phyloP scores from a whole-genome alignment of 2,329 filamentous ascomycete species.

The Pestalotiopsis sp. region DNA sequence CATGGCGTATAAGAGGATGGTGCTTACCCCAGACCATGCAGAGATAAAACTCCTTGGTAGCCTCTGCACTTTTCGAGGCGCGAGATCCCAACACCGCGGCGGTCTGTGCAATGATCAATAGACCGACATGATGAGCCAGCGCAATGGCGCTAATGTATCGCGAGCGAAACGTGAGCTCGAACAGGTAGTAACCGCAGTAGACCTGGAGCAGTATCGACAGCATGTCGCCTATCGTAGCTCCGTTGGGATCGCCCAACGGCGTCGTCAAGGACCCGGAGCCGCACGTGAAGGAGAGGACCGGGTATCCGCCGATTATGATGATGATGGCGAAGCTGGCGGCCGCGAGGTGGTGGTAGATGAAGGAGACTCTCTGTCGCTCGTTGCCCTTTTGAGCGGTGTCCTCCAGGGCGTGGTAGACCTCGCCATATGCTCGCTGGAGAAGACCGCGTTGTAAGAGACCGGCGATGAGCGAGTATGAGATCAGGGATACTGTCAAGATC shows the following conservation, averaged over 20 bases:
- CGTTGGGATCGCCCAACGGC: slow-evolving; percentile 4
- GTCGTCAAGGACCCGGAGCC: background rate
- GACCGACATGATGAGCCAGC: slow-evolving; percentile 19
- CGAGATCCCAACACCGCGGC: slow-evolving; percentile 9
- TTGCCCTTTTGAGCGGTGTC: slow-evolving; percentile 8
- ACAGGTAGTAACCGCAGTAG: slow-evolving; percentile 20
- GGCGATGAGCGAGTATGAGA: slow-evolving; percentile 15
- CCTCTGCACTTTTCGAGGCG: background rate
- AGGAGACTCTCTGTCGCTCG: slow-evolving; percentile 18
- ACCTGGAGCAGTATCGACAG: slow-evolving; percentile 16
- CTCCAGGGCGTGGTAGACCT: slow-evolving; percentile 8
- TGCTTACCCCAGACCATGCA: slow-evolving; percentile 7
- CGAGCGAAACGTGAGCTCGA: slow-evolving; percentile 19
- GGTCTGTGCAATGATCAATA: slow-evolving; percentile 17
- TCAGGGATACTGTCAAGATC: slow-evolving; percentile 15
- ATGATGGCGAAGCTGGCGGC: slow-evolving; percentile 15
- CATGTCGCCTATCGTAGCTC: slow-evolving; percentile 15
- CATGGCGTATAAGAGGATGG: background rate
- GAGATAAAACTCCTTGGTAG: background rate
- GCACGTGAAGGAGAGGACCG: slow-evolving; percentile 13
- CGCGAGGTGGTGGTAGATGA: slow-evolving; percentile 20
- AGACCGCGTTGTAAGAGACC: slow-evolving; percentile 17
- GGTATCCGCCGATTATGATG: slow-evolving; percentile 15
- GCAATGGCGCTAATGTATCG: slow-evolving; percentile 17
- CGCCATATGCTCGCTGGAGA: slow-evolving; percentile 13